Conservation (phyloP, 129 eudicot genomes). For the Centaurea solstitialis region DNA sequence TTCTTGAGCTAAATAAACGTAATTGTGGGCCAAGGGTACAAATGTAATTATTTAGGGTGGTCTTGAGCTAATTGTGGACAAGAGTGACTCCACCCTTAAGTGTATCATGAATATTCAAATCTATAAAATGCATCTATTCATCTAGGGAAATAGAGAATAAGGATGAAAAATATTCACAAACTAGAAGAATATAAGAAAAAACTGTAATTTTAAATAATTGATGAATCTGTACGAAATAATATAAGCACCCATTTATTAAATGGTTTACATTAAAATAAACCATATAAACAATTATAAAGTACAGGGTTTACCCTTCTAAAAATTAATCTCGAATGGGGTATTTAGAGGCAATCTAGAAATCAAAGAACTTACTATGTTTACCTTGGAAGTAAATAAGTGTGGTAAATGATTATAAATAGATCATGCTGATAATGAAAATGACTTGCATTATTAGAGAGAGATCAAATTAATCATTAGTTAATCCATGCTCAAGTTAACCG, state of each 20-base stretch:
- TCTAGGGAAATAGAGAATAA: too few relatives aligned
- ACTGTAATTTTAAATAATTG: not conserved
- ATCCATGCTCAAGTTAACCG: not conserved
- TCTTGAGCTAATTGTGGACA: too few relatives aligned
- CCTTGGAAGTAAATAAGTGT: not conserved
- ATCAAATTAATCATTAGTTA: not conserved
- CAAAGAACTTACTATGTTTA: not conserved
- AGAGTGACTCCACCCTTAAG: too few relatives aligned
- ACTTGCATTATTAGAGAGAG: not conserved
- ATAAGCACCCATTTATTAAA: not conserved
- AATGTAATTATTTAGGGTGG: too few relatives aligned
- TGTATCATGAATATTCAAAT: too few relatives aligned
- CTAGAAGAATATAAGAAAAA: not conserved
- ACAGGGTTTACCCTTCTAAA: not conserved
- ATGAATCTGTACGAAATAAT: not conserved
- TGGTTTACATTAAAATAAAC: not conserved
- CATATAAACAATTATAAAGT: not conserved
- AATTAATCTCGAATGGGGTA: not conserved
- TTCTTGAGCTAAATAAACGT: too few relatives aligned
- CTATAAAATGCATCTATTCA: too few relatives aligned
- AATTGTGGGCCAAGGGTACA: too few relatives aligned
- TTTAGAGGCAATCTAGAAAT: not conserved
- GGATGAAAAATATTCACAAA: too few relatives aligned
- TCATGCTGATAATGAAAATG: not conserved
- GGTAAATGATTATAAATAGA: not conserved